Evolutionary conservation across 768 basidiomycete genomes (phyloP), one percentile per base, ranked within the genome.

Genomic region (Hypholoma fasciculare): DNA sequence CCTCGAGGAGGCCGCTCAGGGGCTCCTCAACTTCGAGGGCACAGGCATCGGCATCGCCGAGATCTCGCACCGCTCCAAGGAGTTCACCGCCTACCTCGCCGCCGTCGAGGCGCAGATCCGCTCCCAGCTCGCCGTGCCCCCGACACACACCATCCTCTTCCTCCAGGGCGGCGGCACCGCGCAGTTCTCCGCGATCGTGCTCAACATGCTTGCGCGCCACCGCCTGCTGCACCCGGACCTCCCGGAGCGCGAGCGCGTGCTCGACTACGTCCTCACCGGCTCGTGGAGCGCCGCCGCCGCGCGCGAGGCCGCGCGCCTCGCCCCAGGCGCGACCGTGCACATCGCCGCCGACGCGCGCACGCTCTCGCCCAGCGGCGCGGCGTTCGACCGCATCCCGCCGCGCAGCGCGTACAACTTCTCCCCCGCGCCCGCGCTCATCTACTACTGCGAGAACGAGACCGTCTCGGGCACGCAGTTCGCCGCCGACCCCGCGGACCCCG

Each of bases 371-470:
- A 85, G 88, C 65, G 84, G 81, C 55, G 88, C 89, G 68, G 77
- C 86, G 0, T 92, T 89, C 72, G 88, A 94, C 63, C 85, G 82
- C 61, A 85, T 98, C 69, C 95, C 97, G 8, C 76, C 86, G 11
- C 86, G 84, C 69, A 74, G 78, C 54, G 80, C 82, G 53, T 98
- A 90, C 82, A 69, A 74, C 9, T 94, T 98, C 77, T 89, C 90
- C 7, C 61, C 74, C n/a, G 82, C 87, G 68, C 88, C 96, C 13
- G 96, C 91, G 26, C 82, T 96, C 64, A 88, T 98, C 58, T 98
- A 96, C 77, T 98, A 97, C 77, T 99, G 97, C 82, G 97, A 97
- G 72, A 99, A 99, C 79, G 97, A 99, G 78, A 99, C 97, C 13
- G 90, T 98, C 57, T 89, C 96, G 64, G 97, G 97, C 43, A 89